Evolutionary conservation across 257 asterid genomes (phyloP).

Genomic region (Solanum bulbocastanum): DNA sequence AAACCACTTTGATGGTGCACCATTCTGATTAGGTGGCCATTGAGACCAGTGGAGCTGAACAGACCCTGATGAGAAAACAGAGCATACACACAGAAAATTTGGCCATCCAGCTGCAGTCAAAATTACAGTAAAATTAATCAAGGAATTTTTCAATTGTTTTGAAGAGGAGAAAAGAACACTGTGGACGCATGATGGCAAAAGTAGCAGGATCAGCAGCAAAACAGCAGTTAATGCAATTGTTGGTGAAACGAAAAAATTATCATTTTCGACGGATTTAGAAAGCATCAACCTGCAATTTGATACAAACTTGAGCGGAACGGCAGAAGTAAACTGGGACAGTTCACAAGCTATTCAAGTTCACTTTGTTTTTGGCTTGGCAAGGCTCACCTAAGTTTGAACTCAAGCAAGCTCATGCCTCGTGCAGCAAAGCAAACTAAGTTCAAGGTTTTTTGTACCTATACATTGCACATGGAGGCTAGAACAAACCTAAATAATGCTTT

Average conservation of each 20-base stretch:
- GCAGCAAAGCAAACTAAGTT: not conserved
- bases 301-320: not conserved
- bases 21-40: slow-evolving; percentile 82
- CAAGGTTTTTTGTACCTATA: not conserved
- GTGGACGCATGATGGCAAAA: not conserved
- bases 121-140: slow-evolving; percentile 7
- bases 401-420: not conserved
- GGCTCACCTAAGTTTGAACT: not conserved
- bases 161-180: not conserved
- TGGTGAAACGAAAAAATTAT: not conserved
- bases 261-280: not conserved
- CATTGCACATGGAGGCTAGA: not conserved
- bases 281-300: not conserved
- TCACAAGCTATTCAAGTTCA: not conserved
- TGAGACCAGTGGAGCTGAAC: slow-evolving; percentile 98
- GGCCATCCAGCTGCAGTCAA: slow-evolving; percentile 94
- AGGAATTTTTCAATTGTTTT: not conserved
- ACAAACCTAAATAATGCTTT: not conserved
- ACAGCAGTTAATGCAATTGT: not conserved
- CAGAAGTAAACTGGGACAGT: not conserved
- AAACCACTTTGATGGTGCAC: slow-evolving; percentile 80
- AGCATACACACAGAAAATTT: slow-evolving; percentile 92
- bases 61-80: slow-evolving; percentile 97
- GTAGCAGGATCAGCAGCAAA: not conserved
- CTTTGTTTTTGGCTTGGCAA: not conserved